Evolutionary conservation across 371 early-diverging fungal genomes (phyloP), one percentile per base, ranked within the genome.

Genomic region (Zopfochytrium polystomum): DNA sequence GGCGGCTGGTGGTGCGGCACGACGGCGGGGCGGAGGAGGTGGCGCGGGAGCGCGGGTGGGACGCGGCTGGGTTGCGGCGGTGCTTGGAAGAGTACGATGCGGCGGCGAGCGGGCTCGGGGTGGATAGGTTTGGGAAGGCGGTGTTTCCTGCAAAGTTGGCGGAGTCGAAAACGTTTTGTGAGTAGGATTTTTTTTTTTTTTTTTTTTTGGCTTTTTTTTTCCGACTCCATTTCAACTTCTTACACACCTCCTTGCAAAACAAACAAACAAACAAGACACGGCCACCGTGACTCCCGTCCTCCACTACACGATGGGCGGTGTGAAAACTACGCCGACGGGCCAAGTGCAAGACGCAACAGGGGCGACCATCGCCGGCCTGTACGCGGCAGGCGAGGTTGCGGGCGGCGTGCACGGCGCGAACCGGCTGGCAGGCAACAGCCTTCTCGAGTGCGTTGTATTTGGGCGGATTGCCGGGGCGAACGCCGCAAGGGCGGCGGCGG

Each of bases 281-380:
- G 87, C 88, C 9, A 72, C 77, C 15, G 87, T 94, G 79, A 87
- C 90, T 38, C 95, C 93, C n/a, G 89, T 88, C 27, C 82, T 91
- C 47, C 95, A 94, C 68, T 94, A 91, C 67, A 90, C 93, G 7
- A 93, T 93, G 93, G 94, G 94, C 77, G 94, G 94, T 67, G 80
- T 92, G 50, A 86, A 85, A 59, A 88, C 91, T 64, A 84, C 86
- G 31, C 80, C 81, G 34, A 66, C 80, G 26, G 79, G 89, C 50
- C 83, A 82, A 64, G 85, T 91, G 62, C 79, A 86, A 71, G 73
- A 2, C 38, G 55, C 38, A 61, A 70, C 27, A 20, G 71, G 26
- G 80, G 80, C 47, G 64, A 72, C 82, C 27, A 85, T 89, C 27
- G 78, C 80, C 15, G 91, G 93, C 58, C 77, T 94, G 58, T 90